Conservation (phyloP, 1,284 basidiomycete species). For the Malassezia sp. region DNA sequence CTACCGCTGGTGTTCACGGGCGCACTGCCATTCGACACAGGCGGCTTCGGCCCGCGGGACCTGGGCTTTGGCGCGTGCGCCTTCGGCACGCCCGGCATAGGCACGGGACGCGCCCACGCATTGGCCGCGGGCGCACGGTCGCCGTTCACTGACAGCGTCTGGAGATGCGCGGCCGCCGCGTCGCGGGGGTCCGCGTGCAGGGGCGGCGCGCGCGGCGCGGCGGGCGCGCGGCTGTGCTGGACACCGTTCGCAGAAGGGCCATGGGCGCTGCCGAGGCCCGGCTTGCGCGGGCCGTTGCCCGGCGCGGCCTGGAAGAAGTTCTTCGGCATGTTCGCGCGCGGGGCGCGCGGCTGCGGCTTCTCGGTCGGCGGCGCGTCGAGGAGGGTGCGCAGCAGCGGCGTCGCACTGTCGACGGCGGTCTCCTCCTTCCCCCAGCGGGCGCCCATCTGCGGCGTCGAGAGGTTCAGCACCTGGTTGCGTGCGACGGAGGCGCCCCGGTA, state of each 20-base stretch:
- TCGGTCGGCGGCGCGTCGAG: not conserved
- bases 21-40: too few relatives aligned
- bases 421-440: constrained; percentile 8
- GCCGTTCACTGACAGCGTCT: constrained; percentile 5
- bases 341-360: too few relatives aligned
- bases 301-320: constrained; percentile 1
- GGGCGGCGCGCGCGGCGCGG: too few relatives aligned
- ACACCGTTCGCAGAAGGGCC: too few relatives aligned
- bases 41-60: too few relatives aligned
- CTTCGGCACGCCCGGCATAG: too few relatives aligned
- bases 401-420: not conserved
- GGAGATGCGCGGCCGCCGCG: constrained; percentile 4
- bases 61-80: too few relatives aligned
- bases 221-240: too few relatives aligned
- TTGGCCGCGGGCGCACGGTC: not conserved
- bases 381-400: constrained; percentile 11
- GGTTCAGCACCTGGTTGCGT: constrained; percentile 36
- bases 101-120: too few relatives aligned
- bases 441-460: constrained; percentile 38
- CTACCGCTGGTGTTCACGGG: too few relatives aligned
- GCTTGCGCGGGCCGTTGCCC: not conserved
- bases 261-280: not conserved
- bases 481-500: constrained; percentile 30
- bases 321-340: constrained; percentile 1
- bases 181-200: too few relatives aligned